Percentiles rank a stretch among this genome's conserved stretches.
Evolutionary conservation across 345 rosid genomes (phyloP).

Genomic region (Linum usitatissimum): DNA sequence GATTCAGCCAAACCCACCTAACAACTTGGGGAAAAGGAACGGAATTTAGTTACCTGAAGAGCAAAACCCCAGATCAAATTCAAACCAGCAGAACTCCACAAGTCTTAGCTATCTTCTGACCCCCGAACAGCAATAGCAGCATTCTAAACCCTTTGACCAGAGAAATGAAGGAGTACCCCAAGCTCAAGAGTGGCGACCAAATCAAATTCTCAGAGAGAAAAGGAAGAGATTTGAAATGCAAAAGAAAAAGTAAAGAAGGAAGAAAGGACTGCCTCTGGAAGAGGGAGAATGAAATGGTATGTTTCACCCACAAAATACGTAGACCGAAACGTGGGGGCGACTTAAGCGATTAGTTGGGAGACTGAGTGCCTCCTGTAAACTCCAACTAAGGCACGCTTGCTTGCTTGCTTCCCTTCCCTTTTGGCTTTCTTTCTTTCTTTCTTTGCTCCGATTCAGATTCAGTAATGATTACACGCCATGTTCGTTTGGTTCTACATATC

Average conservation of each 20-base stretch:
- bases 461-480: background rate
- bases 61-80: slow-evolving; percentile 15
- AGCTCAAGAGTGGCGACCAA: slow-evolving; percentile 6
- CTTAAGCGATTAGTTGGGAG: slow-evolving; percentile 16
- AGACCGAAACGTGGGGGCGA: slow-evolving; percentile 71
- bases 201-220: slow-evolving; percentile 7
- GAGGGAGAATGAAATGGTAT: slow-evolving; percentile 14
- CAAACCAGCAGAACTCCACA: background rate
- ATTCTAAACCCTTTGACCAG: background rate
- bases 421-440: background rate
- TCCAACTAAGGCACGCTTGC: background rate
- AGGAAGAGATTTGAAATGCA: background rate
- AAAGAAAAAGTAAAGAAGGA: slow-evolving; percentile 1
- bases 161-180: slow-evolving; percentile 31
- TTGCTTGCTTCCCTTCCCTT: too few relatives aligned
- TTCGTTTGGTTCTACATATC: background rate
- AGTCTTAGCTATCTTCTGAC: slow-evolving; percentile 2
- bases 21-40: slow-evolving; percentile 11
- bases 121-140: background rate
- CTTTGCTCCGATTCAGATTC: background rate
- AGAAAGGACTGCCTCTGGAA: slow-evolving; percentile 5
- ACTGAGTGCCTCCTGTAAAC: background rate
- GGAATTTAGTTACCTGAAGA: slow-evolving; percentile 8
- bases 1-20: slow-evolving; percentile 8
- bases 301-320: slow-evolving; percentile 32